Evolutionary conservation across 163 green algal species (phyloP), one percentile per base, ranked within the genome.

Genomic region (Scenedesmus sp.): DNA sequence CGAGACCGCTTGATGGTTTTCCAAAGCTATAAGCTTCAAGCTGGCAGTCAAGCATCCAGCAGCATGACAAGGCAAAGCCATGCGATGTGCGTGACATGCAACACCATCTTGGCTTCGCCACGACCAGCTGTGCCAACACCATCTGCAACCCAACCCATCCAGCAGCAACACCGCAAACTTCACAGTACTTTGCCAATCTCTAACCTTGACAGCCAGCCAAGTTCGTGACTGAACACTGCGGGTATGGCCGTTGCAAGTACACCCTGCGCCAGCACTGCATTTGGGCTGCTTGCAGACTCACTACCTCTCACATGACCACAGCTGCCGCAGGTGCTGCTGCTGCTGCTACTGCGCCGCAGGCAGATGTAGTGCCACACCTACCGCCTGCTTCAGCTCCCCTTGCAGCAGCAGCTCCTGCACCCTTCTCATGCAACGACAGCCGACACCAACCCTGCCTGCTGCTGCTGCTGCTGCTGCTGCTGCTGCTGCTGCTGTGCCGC

Each of bases 401-500:
- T 56, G 49, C 49, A 56, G 70, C 70, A 43, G 76, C 76, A 37
- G 33, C 78, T 59, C 4, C 22, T 33, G 18, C 30, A 2, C 40
- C 7, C 65, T 7, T 6, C 46, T 86, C 46, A 68, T 9, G 46
- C 81, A 46, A 86, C 81, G n/a, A 42, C 46, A 40, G 81, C 81
- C 26, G 81, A 46, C 30, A 40, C 81, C 9, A 26, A 43, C 43
- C 65, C 79, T 20, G 16, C 70, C 82, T 59, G 42, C 83, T 37
- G 43, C 85, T 79, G 61, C 40, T 44, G 53, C 84, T 89, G 43
- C 42, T 22, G 24, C 51, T 83, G 43, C 61, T 78, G 18, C 85
- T 76, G 70, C 79, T 76, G 24, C n/a, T 78, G 35, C 73, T 86
- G 40, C 92, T 98, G 96, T 59, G 70, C 46, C 26, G 78, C 53